phyloP scores from a whole-genome alignment of 2,329 filamentous ascomycete genomes.

The Cordyceps tenuipes region DNA sequence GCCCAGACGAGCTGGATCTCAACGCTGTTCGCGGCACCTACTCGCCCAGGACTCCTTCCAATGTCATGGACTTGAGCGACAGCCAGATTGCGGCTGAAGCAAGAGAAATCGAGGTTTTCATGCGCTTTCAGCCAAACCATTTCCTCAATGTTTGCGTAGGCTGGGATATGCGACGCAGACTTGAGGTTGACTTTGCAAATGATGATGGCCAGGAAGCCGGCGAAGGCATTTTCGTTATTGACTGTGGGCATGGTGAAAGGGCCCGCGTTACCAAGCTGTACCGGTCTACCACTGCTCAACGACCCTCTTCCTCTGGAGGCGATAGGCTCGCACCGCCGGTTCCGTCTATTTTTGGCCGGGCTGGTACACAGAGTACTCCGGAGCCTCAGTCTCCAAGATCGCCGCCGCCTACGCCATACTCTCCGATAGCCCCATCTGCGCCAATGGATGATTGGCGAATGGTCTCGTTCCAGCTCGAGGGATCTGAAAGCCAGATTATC shows the following conservation, averaged over 20 bases:
- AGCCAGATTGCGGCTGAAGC: constrained; percentile 70
- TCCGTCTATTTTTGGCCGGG: constrained; percentile 8
- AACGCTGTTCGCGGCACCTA: constrained; percentile 64
- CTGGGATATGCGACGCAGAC: constrained; percentile 83
- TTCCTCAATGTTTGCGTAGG: constrained; percentile 71
- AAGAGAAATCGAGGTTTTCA: constrained; percentile 69
- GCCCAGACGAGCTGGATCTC: constrained; percentile 64
- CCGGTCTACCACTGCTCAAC: constrained; percentile 21
- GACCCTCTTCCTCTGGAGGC: background rate
- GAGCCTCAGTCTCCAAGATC: constrained; percentile 18
- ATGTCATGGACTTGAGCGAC: constrained; percentile 60
- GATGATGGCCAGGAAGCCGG: constrained; percentile 70
- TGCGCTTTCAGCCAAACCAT: constrained; percentile 64
- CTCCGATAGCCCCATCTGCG: constrained; percentile 12
- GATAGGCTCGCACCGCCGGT: background rate
- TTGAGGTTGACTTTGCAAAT: constrained; percentile 83
- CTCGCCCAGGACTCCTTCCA: constrained; percentile 69
- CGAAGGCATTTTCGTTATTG: constrained; percentile 67
- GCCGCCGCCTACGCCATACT: constrained; percentile 18
- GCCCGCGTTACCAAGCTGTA: constrained; percentile 37
- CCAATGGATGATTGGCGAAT: constrained; percentile 25
- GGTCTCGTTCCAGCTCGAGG: constrained; percentile 40
- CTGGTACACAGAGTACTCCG: constrained; percentile 4
- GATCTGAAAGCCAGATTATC: constrained; percentile 52
- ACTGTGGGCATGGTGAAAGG: constrained; percentile 53